phyloP scores from a whole-genome alignment of 805 yeast species.

The Saccharomyces jurei region DNA sequence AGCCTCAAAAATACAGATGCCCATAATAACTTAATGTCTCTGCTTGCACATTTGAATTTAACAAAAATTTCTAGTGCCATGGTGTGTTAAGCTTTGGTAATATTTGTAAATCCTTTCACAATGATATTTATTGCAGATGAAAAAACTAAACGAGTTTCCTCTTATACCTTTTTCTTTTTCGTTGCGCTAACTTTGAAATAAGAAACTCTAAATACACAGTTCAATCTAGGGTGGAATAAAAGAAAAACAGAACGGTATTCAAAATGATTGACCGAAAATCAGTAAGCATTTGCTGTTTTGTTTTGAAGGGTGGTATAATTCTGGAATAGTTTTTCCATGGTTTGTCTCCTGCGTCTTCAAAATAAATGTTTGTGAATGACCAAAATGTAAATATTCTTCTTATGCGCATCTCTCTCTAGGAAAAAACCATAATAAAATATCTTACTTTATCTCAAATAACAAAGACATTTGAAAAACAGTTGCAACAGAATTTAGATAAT shows the following conservation, averaged over 20 bases:
- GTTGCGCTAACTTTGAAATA: neutral
- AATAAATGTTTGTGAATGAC: neutral
- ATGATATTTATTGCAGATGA: neutral
- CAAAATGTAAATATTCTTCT: neutral
- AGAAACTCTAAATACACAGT: neutral
- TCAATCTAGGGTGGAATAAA: neutral
- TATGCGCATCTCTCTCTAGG: no score
- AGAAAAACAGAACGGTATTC: neutral
- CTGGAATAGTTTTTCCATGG: neutral
- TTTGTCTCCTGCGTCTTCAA: neutral
- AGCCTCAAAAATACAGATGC: slow-evolving; percentile 60
- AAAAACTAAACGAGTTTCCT: neutral
- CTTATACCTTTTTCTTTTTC: neutral
- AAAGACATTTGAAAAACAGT: neutral
- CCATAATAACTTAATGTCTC: slow-evolving; percentile 60
- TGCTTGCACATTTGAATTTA: slow-evolving; percentile 31
- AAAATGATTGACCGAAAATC: neutral
- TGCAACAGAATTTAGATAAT: neutral
- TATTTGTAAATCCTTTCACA: neutral
- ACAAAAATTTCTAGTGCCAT: slow-evolving; percentile 10
- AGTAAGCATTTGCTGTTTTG: slow-evolving; percentile 17
- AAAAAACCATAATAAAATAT: neutral
- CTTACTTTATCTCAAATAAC: neutral
- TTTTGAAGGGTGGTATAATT: slow-evolving; percentile 5
- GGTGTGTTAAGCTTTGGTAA: neutral